These are phyloP conservation scores for Penicillium brasilianum DNA, from an alignment of 2,329 filamentous ascomycete genomes.

Conservation along the genomic window DNA sequence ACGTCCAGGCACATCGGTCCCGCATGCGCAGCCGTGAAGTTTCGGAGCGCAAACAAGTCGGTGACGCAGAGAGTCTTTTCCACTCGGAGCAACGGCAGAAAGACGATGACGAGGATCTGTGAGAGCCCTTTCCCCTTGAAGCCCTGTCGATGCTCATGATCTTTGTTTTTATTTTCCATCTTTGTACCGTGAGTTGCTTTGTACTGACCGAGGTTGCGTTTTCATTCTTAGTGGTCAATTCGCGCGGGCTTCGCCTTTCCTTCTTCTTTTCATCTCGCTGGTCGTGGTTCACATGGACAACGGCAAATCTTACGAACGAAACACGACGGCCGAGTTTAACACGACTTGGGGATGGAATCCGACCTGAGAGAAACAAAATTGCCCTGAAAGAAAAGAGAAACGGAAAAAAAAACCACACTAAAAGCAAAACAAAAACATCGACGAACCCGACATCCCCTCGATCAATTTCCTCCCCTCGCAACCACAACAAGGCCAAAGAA, in stretches of 20 bases:
- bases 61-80: conserved; percentile 80
- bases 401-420: neutral
- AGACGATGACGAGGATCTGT: conserved; percentile 30
- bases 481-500: conserved; percentile 9
- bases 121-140: conserved; percentile 1
- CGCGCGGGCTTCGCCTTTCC: conserved; percentile 8
- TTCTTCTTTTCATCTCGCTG: conserved; percentile 9
- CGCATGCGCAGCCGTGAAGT: conserved; percentile 75
- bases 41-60: conserved; percentile 86
- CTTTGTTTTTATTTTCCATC: neutral
- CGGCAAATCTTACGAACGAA: conserved; percentile 10
- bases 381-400: neutral
- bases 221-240: conserved; percentile 4
- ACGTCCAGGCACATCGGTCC: conserved; percentile 66
- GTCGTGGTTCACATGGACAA: conserved; percentile 9
- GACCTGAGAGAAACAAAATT: neutral
- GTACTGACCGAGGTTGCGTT: neutral
- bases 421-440: conserved; percentile 4
- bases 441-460: conserved; percentile 6
- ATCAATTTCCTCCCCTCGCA: neutral
- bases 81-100: conserved; percentile 53
- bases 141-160: neutral
- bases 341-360: conserved; percentile 11
- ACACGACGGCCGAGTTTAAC: conserved; percentile 9
- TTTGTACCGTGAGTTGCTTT: neutral